Conservation (phyloP, 2,329 filamentous ascomycete genomes). For the Epichloe baconii region DNA sequence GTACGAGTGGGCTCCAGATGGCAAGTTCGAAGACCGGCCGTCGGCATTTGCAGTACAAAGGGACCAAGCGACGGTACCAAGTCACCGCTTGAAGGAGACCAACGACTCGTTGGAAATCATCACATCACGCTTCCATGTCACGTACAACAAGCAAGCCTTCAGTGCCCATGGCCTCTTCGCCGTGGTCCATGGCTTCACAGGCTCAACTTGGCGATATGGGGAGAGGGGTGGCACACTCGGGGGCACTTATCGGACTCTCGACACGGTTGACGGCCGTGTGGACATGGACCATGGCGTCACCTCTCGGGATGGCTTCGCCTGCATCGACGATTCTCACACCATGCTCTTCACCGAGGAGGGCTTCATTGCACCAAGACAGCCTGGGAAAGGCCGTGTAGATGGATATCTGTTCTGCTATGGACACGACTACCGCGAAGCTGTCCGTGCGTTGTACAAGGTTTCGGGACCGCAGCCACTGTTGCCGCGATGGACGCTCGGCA, state of each 20-base stretch:
- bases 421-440: slow-evolving; percentile 39
- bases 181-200: slow-evolving; percentile 27
- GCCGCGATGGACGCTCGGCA: slow-evolving; percentile 45
- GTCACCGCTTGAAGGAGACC: slow-evolving; percentile 34
- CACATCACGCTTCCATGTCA: slow-evolving; percentile 40
- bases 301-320: slow-evolving; percentile 35
- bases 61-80: slow-evolving; percentile 24
- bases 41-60: slow-evolving; percentile 49
- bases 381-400: slow-evolving; percentile 32
- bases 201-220: slow-evolving; percentile 35
- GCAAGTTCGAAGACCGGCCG: slow-evolving; percentile 47
- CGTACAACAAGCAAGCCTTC: slow-evolving; percentile 45
- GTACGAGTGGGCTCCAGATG: slow-evolving; percentile 49
- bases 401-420: slow-evolving; percentile 49
- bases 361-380: slow-evolving; percentile 33
- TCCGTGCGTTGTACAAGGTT: slow-evolving; percentile 40
- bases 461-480: slow-evolving; percentile 42
- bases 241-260: slow-evolving; percentile 41
- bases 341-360: slow-evolving; percentile 44
- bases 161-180: slow-evolving; percentile 34
- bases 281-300: slow-evolving; percentile 37
- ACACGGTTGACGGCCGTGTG: slow-evolving; percentile 36
- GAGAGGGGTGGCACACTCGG: slow-evolving; percentile 27
- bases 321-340: slow-evolving; percentile 38
- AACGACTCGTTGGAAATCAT: slow-evolving; percentile 38